Evolutionary conservation across 208 protist genomes (phyloP), one percentile per base, ranked within the genome.

Genomic region (Crithidia mellificae): DNA sequence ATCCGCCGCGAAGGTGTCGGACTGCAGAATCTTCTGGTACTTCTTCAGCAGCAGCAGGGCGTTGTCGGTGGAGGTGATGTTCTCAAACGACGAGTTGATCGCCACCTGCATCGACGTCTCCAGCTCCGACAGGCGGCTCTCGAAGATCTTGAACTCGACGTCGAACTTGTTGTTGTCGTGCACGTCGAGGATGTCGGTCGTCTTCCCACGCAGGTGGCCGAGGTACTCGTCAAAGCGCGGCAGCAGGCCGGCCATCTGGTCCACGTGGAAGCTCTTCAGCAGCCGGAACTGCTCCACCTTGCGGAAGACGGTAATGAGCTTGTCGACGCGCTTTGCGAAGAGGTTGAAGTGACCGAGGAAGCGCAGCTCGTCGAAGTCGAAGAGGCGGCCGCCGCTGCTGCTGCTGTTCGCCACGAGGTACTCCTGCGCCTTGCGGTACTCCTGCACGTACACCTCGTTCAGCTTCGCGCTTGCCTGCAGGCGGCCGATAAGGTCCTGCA

Each of bases 311-410:
- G 97, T 93, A 53, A 97, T 91, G 24, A 99, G 85, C 80, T 99
- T 99, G 63, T 98, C 85, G 3, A 99, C 87, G 29, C 98, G 91
- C 77, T 98, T 96, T 61, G 90, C 92, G 67, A 99, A 99, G 57
- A 98, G 84, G 72, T 99, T 98, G 75, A 99, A 98, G 78, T 98
- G 96, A 2, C 97, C 97, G 81, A 99, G 98, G 59, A 99, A 98
- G 59, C 85, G 83, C 27, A 96, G 78, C 77, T 98, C 96, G 75
- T 98, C 93, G 79, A 99, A 98, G 76, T 93, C 82, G 74, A 97
- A 97, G 51, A 93, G 85, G 61, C 86, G 88, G 29, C 70, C 69
- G 46, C 73, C 53, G 63, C 57, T 72, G 41, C 85, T 84, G 25
- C 57, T 38, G 66, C 77, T 82, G 74, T 94, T 85, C 19, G 65